These are phyloP conservation scores for Hyphopichia fennica DNA, from an alignment of 1,139 yeast genomes.

Conservation along the genomic window DNA sequence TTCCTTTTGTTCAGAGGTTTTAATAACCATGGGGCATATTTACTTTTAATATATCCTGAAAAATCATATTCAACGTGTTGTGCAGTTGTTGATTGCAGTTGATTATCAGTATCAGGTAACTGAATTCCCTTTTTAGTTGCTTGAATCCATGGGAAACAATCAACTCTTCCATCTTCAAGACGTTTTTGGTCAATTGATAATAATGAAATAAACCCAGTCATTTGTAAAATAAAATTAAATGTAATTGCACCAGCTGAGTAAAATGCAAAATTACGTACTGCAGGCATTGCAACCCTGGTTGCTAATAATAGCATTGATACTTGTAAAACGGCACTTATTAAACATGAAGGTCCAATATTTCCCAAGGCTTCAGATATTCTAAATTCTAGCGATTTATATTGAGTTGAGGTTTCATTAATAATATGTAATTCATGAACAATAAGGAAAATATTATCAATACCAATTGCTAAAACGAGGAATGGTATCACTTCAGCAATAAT, in stretches of 20 bases:
- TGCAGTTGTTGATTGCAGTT: constrained; percentile 4
- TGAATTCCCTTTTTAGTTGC: constrained; percentile 1
- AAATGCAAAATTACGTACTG: constrained; percentile 87
- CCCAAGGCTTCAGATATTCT: constrained; percentile 66
- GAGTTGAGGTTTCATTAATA: constrained; percentile 44
- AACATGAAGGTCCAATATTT: constrained; percentile 83
- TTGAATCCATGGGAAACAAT: constrained; percentile 54
- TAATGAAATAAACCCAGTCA: constrained; percentile 78
- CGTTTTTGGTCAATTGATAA: constrained; percentile 68
- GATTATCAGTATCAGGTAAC: constrained; percentile 4
- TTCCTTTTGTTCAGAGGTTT: constrained; percentile 45
- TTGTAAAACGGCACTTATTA: constrained; percentile 76
- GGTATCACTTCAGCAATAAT: constrained; percentile 97
- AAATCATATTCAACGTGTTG: constrained; percentile 25
- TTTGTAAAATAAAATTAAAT: constrained; percentile 72
- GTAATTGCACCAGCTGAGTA: constrained; percentile 87
- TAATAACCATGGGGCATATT: constrained; percentile 56
- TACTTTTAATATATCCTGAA: constrained; percentile 20
- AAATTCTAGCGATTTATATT: constrained; percentile 41
- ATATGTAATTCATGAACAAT: constrained; percentile 75
- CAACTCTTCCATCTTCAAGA: constrained; percentile 58
- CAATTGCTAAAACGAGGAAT: constrained; percentile 88
- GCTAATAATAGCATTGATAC: constrained; percentile 77
- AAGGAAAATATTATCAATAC: constrained; percentile 89
- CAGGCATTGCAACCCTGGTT: constrained; percentile 87